These are phyloP conservation scores for Pseudevernia furfuracea DNA, from an alignment of 495 filamentous ascomycete genomes.

Conservation along the genomic window DNA sequence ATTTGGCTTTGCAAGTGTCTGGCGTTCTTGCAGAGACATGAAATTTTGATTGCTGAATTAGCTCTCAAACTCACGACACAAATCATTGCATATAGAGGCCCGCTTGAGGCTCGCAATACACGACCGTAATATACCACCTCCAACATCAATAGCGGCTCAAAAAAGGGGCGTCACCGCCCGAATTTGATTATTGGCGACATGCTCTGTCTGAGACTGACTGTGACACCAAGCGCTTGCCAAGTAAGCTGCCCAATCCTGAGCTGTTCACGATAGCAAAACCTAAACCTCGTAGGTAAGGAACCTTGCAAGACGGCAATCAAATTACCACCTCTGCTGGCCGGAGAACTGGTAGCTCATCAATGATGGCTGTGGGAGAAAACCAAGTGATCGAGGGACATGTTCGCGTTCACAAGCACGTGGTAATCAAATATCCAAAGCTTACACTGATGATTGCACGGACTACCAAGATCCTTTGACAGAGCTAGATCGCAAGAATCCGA, in stretches of 20 bases:
- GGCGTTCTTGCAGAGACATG: constrained; percentile 51
- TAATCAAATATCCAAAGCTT: not conserved
- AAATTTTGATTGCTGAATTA: not conserved
- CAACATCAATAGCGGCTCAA: not conserved
- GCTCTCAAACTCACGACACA: not conserved
- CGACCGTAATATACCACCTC: no score
- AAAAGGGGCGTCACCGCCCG: not conserved
- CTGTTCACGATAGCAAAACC: not conserved
- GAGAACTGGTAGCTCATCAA: not conserved
- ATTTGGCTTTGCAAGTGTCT: constrained; percentile 72
- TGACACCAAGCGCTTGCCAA: not conserved
- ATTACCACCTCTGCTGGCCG: no score
- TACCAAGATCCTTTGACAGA: not conserved
- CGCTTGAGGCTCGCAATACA: not conserved
- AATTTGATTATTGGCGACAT: not conserved
- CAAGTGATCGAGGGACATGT: not conserved
- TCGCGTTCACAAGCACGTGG: not conserved
- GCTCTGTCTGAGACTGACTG: not conserved
- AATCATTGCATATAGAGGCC: not conserved
- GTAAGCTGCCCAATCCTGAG: not conserved
- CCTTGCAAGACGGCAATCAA: not conserved
- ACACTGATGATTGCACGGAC: not conserved
- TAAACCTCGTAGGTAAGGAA: not conserved
- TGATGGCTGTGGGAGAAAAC: not conserved
- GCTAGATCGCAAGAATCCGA: not conserved